Conservation (phyloP, 306 rosid genomes). For the Alnus rubra region DNA sequence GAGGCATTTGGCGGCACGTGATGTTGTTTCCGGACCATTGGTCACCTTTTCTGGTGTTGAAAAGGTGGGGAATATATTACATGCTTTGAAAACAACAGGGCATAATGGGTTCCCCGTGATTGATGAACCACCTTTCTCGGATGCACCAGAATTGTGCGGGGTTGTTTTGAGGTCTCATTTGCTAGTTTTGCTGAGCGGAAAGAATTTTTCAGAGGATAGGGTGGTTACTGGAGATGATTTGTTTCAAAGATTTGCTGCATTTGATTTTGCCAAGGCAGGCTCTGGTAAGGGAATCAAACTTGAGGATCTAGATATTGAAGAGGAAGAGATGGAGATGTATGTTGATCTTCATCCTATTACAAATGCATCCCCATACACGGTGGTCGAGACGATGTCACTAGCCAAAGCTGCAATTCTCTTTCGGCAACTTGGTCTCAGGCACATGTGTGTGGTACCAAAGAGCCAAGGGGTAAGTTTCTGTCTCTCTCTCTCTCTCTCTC, state of each 20-base stretch:
- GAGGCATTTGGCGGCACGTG: conserved; percentile 65
- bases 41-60: conserved; percentile 69
- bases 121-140: conserved; percentile 78
- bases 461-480: conserved; percentile 67
- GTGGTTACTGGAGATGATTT: conserved; percentile 25
- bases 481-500: conserved; percentile 12
- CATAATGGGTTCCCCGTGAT: conserved; percentile 96
- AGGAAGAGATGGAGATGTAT: conserved; percentile 83
- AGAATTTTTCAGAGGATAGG: conserved; percentile 53
- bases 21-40: conserved; percentile 82
- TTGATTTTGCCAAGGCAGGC: conserved; percentile 82
- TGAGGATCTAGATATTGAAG: conserved; percentile 62
- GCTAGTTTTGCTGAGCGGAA: conserved; percentile 73
- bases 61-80: conserved; percentile 60
- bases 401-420: conserved; percentile 87
- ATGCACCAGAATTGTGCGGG: conserved; percentile 71
- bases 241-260: conserved; percentile 40
- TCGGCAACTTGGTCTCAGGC: conserved; percentile 78
- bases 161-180: conserved; percentile 84
- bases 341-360: conserved; percentile 81
- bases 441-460: conserved; percentile 82
- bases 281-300: conserved; percentile 79
- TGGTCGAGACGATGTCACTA: conserved; percentile 85
- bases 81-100: conserved; percentile 57
- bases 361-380: conserved; percentile 81